Evolutionary conservation across 78 protist species (phyloP).

Genomic region (Speleostelium caveatum): DNA sequence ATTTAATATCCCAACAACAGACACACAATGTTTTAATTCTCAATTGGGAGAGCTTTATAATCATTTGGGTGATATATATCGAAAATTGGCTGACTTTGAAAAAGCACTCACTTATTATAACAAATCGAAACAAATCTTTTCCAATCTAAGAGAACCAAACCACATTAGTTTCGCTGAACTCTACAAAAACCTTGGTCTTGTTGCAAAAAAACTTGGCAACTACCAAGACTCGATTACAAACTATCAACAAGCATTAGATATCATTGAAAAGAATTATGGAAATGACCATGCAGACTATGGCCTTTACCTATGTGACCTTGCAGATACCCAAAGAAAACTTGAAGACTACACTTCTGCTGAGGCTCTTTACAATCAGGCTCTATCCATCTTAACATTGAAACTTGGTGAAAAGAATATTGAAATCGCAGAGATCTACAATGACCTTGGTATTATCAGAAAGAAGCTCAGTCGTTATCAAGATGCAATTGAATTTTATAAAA

Average conservation of each 20-base stretch:
- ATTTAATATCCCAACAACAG: not conserved
- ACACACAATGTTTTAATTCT: slow-evolving; percentile 13
- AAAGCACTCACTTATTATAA: slow-evolving; percentile 12
- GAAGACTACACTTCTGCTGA: slow-evolving; percentile 17
- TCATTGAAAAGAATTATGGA: not conserved
- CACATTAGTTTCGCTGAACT: slow-evolving; percentile 23
- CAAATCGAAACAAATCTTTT: slow-evolving; percentile 1
- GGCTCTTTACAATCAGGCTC: slow-evolving; percentile 2
- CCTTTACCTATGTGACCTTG: slow-evolving; percentile 38
- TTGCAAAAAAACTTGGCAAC: slow-evolving; percentile 36
- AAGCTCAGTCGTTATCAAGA: slow-evolving; percentile 50
- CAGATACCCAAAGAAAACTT: slow-evolving; percentile 48
- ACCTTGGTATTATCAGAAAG: slow-evolving; percentile 59
- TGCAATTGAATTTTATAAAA: slow-evolving; percentile 43
- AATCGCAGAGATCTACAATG: slow-evolving; percentile 57
- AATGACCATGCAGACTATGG: slow-evolving; percentile 53
- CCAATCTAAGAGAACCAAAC: not conserved
- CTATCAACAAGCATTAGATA: slow-evolving; percentile 19
- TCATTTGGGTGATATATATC: slow-evolving; percentile 47
- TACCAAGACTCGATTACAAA: slow-evolving; percentile 8
- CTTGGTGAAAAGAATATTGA: slow-evolving; percentile 29
- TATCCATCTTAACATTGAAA: slow-evolving; percentile 13
- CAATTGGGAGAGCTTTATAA: slow-evolving; percentile 25
- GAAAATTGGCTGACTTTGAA: slow-evolving; percentile 36
- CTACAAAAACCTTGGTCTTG: slow-evolving; percentile 43